Evolutionary conservation across 169 alveolate genomes (phyloP).

Genomic region (Plasmodium yoelii): DNA sequence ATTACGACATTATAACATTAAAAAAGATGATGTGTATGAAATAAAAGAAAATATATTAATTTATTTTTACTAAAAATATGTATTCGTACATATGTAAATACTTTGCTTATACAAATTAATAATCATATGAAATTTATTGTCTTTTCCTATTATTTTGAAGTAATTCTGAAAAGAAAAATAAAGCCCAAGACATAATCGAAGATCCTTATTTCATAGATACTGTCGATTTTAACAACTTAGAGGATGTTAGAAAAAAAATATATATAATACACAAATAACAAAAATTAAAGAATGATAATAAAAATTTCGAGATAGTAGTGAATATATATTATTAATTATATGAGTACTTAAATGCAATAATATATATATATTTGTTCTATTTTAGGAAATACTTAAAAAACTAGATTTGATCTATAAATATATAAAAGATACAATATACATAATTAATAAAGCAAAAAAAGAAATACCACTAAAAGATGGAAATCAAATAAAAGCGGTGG

Average conservation of each 20-base stretch:
- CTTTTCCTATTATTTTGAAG: constrained; percentile 1
- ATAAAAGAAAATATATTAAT: not conserved
- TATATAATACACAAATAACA: not conserved
- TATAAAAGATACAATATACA: constrained; percentile 63
- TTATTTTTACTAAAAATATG: not conserved
- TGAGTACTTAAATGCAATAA: not conserved
- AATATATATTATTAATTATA: not conserved
- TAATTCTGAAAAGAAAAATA: constrained; percentile 51
- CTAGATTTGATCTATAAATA: constrained; percentile 56
- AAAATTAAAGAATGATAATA: not conserved
- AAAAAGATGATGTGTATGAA: constrained; percentile 45
- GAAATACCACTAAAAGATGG: constrained; percentile 70
- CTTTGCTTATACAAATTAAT: no score
- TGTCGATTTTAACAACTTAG: constrained; percentile 44
- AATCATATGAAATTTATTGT: no score
- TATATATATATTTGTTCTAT: constrained; percentile 5
- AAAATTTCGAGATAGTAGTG: not conserved
- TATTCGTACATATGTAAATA: no score
- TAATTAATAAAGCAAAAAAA: constrained; percentile 66
- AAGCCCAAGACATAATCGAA: constrained; percentile 66
- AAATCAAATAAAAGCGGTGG: constrained; percentile 35
- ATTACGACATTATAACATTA: constrained; percentile 61
- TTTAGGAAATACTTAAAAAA: constrained; percentile 58
- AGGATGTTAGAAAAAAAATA: constrained; percentile 25
- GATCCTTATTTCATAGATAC: constrained; percentile 52